Conservation (phyloP, 2,329 filamentous ascomycete genomes). For the Didymella segeticola region DNA sequence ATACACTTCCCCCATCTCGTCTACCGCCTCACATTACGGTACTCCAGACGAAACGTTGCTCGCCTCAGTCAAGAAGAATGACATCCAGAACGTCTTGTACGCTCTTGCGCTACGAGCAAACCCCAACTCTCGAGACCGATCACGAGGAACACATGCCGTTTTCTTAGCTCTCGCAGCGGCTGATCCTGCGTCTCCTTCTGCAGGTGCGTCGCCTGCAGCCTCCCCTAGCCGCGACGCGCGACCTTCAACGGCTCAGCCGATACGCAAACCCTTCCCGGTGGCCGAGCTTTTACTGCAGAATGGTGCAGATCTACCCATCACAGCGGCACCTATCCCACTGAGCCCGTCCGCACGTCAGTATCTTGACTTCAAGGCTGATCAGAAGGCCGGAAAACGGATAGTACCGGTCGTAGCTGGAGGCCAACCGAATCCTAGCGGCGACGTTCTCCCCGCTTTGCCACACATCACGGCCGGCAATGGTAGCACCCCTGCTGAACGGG, state of each 20-base stretch:
- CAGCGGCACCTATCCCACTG: conserved; percentile 81
- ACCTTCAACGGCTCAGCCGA: conserved; percentile 48
- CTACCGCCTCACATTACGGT: conserved; percentile 75
- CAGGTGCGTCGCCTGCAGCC: conserved; percentile 53
- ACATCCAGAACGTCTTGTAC: conserved; percentile 91
- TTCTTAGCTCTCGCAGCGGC: conserved; percentile 92
- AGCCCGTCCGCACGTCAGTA: conserved; percentile 82
- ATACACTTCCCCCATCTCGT: conserved; percentile 79
- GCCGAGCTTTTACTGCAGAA: conserved; percentile 94
- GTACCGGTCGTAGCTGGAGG: conserved; percentile 56
- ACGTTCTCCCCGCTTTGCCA: conserved; percentile 69
- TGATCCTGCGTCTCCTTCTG: conserved; percentile 79
- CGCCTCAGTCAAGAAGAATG: conserved; percentile 93
- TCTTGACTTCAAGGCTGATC: conserved; percentile 75
- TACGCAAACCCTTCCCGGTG: conserved; percentile 73
- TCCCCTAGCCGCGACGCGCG: conserved; percentile 54
- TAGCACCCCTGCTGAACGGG: conserved; percentile 49
- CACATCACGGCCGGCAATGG: conserved; percentile 53
- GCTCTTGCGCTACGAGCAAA: conserved; percentile 86
- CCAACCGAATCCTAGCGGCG: conserved; percentile 57
- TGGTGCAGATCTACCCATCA: conserved; percentile 81
- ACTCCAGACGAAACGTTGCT: conserved; percentile 87
- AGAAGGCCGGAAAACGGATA: conserved; percentile 48
- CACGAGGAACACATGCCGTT: conserved; percentile 84
- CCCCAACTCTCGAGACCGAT: conserved; percentile 79